These are phyloP conservation scores for Polysphondylium violaceum DNA, from an alignment of 78 protist species.

Conservation along the genomic window DNA sequence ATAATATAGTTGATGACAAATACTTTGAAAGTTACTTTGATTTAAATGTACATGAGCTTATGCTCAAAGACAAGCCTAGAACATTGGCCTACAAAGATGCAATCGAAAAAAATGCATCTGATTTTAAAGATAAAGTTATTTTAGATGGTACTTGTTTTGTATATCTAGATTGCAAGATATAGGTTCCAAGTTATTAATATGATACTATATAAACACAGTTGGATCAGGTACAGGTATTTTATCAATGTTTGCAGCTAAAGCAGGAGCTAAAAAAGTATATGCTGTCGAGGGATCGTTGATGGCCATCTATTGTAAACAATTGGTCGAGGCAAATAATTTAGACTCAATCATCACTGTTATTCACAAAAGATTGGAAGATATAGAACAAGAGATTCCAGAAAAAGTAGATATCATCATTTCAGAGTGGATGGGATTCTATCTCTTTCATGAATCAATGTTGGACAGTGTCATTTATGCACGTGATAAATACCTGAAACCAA, in stretches of 20 bases:
- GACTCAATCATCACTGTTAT: conserved; percentile 24
- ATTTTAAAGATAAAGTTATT: conserved; percentile 47
- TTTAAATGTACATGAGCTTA: conserved; percentile 72
- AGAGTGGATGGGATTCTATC: conserved; percentile 95
- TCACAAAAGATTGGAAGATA: conserved; percentile 59
- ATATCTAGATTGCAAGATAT: neutral
- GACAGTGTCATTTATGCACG: conserved; percentile 87
- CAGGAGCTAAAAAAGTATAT: conserved; percentile 77
- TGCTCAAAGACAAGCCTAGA: conserved; percentile 76
- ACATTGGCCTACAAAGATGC: conserved; percentile 65
- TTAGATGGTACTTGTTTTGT: conserved; percentile 19
- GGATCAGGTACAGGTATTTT: conserved; percentile 87
- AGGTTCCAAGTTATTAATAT: neutral
- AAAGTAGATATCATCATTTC: conserved; percentile 90
- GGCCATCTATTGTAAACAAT: conserved; percentile 12
- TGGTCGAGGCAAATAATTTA: conserved; percentile 22
- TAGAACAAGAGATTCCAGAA: conserved; percentile 41
- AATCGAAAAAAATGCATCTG: conserved; percentile 37
- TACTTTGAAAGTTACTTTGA: conserved; percentile 78
- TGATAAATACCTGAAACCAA: conserved; percentile 79
- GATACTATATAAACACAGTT: conserved; percentile 12
- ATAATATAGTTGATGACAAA: conserved; percentile 21
- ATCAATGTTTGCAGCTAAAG: conserved; percentile 81
- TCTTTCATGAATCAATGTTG: conserved; percentile 89
- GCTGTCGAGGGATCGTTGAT: conserved; percentile 77